phyloP scores from a whole-genome alignment of 2,329 filamentous ascomycete genomes.

The Helotiales sp. region DNA sequence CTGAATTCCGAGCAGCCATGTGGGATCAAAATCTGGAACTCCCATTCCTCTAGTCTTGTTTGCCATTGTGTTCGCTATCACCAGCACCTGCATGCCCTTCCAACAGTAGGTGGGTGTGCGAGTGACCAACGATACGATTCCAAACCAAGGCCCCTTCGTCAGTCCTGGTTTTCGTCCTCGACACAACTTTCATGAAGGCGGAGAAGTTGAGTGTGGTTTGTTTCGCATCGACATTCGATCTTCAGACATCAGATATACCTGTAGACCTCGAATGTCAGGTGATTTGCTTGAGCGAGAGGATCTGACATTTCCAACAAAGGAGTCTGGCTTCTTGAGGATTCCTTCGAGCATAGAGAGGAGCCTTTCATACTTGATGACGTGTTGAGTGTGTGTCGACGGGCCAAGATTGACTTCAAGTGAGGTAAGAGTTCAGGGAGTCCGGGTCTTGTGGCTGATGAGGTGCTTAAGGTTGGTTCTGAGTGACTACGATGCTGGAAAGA shows the following conservation, averaged over 20 bases:
- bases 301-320: background rate
- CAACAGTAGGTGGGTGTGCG: background rate
- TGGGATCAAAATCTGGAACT: background rate
- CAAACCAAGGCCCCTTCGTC: background rate
- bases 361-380: background rate
- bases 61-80: background rate
- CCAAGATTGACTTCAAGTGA: background rate
- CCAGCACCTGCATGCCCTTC: background rate
- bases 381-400: background rate
- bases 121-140: background rate
- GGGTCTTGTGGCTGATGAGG: background rate
- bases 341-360: background rate
- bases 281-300: background rate
- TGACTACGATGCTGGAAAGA: background rate
- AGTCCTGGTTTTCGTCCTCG: background rate
- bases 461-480: background rate
- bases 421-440: background rate
- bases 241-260: background rate
- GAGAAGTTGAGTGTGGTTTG: background rate
- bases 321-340: background rate
- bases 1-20: background rate
- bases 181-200: background rate
- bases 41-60: no score
- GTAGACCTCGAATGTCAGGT: background rate
- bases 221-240: background rate